phyloP scores from a whole-genome alignment of 2,329 filamentous ascomycete genomes.

The Madurella mycetomatis region DNA sequence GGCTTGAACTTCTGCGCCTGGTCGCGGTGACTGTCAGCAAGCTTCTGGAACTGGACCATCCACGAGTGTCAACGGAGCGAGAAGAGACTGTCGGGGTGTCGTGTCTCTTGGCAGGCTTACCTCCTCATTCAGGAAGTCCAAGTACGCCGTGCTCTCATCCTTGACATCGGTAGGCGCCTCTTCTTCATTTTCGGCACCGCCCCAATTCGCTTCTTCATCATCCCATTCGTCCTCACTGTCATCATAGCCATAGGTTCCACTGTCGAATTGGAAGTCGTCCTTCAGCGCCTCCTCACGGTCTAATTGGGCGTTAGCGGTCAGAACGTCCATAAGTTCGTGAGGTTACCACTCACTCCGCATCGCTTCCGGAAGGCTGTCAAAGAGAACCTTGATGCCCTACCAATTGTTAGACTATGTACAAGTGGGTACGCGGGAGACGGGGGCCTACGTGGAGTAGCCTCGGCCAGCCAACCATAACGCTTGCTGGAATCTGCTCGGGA shows the following conservation, averaged over 20 bases:
- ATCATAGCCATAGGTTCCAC: conserved; percentile 55
- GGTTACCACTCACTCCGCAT: conserved; percentile 65
- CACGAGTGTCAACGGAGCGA: conserved; percentile 6
- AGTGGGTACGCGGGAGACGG: background rate
- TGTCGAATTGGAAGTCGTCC: conserved; percentile 74
- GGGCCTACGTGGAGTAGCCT: conserved; percentile 63
- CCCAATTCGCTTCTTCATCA: conserved; percentile 79
- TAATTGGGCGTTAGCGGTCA: conserved; percentile 35
- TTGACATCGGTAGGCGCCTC: conserved; percentile 62
- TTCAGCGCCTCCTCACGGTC: conserved; percentile 88
- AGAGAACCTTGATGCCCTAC: conserved; percentile 79
- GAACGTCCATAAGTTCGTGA: too few species aligned
- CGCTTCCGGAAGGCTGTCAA: conserved; percentile 84
- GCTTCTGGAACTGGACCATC: conserved; percentile 9
- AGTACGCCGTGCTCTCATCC: conserved; percentile 89
- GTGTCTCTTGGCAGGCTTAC: conserved; percentile 40
- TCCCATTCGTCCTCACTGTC: conserved; percentile 73
- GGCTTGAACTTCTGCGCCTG: conserved; percentile 80
- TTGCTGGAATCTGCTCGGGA: conserved; percentile 79
- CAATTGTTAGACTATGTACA: conserved; percentile 8
- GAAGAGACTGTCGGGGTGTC: background rate
- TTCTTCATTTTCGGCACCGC: conserved; percentile 65
- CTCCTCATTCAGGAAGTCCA: conserved; percentile 94
- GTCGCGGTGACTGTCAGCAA: conserved; percentile 23
- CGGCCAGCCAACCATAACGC: conserved; percentile 93